These are phyloP conservation scores for Saprolegnia parasitica DNA, from an alignment of 352 stramenopile genomes.

Conservation along the genomic window DNA sequence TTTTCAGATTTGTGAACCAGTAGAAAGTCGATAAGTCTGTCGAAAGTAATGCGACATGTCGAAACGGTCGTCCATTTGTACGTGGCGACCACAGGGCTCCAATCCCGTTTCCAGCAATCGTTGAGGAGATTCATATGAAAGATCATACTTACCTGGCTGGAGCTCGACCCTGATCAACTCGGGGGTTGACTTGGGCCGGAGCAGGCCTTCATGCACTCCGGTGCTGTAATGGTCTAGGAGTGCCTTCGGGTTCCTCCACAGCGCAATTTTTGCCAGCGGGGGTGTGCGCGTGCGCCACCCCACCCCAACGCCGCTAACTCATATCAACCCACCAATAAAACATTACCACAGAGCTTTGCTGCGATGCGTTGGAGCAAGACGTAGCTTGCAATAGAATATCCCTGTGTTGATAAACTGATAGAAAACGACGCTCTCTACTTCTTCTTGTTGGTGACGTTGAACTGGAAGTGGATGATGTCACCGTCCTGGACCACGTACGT, in stretches of 20 bases:
- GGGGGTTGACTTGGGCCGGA: conserved; percentile 25
- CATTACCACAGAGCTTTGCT: too few species aligned
- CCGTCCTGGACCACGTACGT: conserved; percentile 88
- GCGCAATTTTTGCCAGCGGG: conserved; percentile 24
- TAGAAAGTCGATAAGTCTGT: too few species aligned
- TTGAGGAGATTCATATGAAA: too few species aligned
- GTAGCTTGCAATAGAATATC: background rate
- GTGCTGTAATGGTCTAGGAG: conserved; percentile 58
- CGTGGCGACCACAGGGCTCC: too few species aligned
- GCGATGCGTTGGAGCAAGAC: too few species aligned
- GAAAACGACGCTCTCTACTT: conserved; percentile 27
- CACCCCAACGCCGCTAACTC: conserved; percentile 7
- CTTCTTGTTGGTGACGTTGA: conserved; percentile 89
- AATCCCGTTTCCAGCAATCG: too few species aligned
- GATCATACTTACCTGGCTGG: conserved; percentile 26
- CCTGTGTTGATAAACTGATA: background rate
- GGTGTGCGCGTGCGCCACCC: conserved; percentile 24
- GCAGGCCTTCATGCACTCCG: conserved; percentile 26
- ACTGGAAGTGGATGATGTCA: conserved; percentile 91
- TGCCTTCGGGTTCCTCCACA: conserved; percentile 16
- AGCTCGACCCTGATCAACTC: conserved; percentile 23
- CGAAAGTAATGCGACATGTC: too few species aligned
- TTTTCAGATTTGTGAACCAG: too few species aligned
- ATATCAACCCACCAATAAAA: too few species aligned
- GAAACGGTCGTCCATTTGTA: too few species aligned